These are phyloP conservation scores for Ceratobasidium sp. DNA, from an alignment of 1,284 basidiomycete genomes.

Conservation along the genomic window DNA sequence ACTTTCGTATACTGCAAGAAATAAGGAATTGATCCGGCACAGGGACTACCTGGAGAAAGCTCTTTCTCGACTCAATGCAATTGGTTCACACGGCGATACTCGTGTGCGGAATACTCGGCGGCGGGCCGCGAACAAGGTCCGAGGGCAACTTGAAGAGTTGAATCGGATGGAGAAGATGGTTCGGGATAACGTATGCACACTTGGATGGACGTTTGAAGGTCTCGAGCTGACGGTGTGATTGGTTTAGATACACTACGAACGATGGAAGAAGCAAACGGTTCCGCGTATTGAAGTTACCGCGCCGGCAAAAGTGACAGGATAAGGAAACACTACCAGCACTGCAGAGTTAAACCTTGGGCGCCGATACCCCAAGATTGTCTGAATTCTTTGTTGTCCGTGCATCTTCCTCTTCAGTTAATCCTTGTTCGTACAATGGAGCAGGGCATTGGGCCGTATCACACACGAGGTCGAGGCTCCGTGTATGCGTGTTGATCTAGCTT, in stretches of 20 bases:
- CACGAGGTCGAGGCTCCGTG: too few relatives aligned
- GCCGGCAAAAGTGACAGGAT: too few relatives aligned
- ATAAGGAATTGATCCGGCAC: constrained; percentile 8
- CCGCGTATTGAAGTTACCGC: constrained; percentile 33
- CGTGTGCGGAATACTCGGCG: neutral
- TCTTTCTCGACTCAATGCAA: constrained; percentile 11
- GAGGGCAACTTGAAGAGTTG: constrained; percentile 18
- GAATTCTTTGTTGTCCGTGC: too few relatives aligned
- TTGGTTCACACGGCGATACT: neutral
- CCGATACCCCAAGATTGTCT: too few relatives aligned
- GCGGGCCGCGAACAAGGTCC: neutral
- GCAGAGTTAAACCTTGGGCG: neutral
- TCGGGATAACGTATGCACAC: constrained; percentile 17
- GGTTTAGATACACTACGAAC: constrained; percentile 21
- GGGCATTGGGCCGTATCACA: too few relatives aligned
- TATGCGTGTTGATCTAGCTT: too few relatives aligned
- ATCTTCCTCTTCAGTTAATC: too few relatives aligned
- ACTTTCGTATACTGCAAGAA: constrained; percentile 7
- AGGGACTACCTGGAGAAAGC: constrained; percentile 22
- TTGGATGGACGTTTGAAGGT: too few relatives aligned
- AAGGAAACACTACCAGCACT: too few relatives aligned
- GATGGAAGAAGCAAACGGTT: constrained; percentile 29
- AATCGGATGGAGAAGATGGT: constrained; percentile 36
- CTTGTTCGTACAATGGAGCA: too few relatives aligned
- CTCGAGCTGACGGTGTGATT: neutral